phyloP scores from a whole-genome alignment of 441 rosid genomes.

The Cnidoscolus chayamansa region DNA sequence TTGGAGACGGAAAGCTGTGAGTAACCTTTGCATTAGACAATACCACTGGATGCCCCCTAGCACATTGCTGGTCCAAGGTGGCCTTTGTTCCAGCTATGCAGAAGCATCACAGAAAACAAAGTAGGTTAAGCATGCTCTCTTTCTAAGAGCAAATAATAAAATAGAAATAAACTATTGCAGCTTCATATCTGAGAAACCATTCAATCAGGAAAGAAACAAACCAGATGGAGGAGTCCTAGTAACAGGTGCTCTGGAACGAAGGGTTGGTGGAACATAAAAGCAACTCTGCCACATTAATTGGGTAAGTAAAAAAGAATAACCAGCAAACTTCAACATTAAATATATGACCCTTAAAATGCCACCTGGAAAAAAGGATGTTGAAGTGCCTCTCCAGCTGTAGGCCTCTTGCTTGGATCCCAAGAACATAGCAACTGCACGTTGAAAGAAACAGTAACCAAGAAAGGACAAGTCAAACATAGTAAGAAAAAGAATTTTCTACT shows the following conservation, averaged over 20 bases:
- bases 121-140: background rate
- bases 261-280: constrained; percentile 84
- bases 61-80: constrained; percentile 46
- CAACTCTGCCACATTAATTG: constrained; percentile 55
- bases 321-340: background rate
- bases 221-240: constrained; percentile 77
- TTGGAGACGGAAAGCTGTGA: constrained; percentile 41
- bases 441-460: constrained; percentile 3
- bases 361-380: constrained; percentile 98
- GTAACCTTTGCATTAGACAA: constrained; percentile 43
- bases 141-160: no score
- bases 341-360: background rate
- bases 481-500: no score
- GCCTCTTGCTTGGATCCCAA: constrained; percentile 91
- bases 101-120: background rate
- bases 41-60: constrained; percentile 44
- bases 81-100: constrained; percentile 53
- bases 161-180: background rate
- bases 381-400: constrained; percentile 75
- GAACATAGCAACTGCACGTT: constrained; percentile 62
- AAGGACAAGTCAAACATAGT: background rate
- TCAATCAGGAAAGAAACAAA: constrained; percentile 22
- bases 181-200: background rate
- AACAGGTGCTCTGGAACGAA: constrained; percentile 50
- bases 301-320: background rate